These are phyloP conservation scores for Coprinopsis cinerea DNA, from an alignment of 768 basidiomycete species.

Conservation along the genomic window DNA sequence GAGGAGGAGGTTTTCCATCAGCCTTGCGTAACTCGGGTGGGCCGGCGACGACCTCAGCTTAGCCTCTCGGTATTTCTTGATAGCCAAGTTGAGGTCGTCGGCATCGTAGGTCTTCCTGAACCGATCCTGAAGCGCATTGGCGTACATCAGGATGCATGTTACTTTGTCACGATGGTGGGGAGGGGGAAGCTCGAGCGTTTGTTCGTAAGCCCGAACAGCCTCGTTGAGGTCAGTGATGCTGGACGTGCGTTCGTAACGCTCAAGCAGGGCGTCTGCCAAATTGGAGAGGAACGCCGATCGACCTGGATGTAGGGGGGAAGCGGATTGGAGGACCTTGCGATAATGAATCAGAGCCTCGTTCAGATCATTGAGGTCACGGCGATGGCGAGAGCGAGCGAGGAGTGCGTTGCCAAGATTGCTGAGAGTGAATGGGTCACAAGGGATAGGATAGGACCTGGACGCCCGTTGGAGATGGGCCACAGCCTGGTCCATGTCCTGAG, in stretches of 20 bases:
- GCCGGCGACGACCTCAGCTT: conserved; percentile 1
- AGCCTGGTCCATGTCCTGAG: conserved; percentile 9
- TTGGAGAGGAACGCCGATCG: conserved; percentile 10
- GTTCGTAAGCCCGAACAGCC: conserved; percentile 7
- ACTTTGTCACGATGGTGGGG: conserved; percentile 10
- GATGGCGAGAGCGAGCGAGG: conserved; percentile 5
- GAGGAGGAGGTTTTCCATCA: background rate
- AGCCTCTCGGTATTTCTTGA: conserved; percentile 8
- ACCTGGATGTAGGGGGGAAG: conserved; percentile 1
- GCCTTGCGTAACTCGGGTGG: conserved; percentile 5
- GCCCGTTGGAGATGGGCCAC: conserved; percentile 9
- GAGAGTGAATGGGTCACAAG: conserved; percentile 10
- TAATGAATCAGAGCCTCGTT: conserved; percentile 10
- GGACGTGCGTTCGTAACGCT: conserved; percentile 6
- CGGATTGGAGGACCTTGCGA: conserved; percentile 3
- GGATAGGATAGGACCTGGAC: conserved; percentile 9
- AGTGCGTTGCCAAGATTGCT: conserved; percentile 12
- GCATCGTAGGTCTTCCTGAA: conserved; percentile 4
- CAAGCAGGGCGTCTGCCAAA: conserved; percentile 9
- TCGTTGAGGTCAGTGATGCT: conserved; percentile 8
- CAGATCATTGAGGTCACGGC: conserved; percentile 2
- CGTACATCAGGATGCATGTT: conserved; percentile 4
- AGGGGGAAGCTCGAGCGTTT: conserved; percentile 5
- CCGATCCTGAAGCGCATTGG: conserved; percentile 2
- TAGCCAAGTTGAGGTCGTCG: conserved; percentile 4